Percentiles rank a stretch among this genome's conserved stretches.
Evolutionary conservation across 1,139 yeast genomes (phyloP).

Genomic region (Pneumocystis canis): DNA sequence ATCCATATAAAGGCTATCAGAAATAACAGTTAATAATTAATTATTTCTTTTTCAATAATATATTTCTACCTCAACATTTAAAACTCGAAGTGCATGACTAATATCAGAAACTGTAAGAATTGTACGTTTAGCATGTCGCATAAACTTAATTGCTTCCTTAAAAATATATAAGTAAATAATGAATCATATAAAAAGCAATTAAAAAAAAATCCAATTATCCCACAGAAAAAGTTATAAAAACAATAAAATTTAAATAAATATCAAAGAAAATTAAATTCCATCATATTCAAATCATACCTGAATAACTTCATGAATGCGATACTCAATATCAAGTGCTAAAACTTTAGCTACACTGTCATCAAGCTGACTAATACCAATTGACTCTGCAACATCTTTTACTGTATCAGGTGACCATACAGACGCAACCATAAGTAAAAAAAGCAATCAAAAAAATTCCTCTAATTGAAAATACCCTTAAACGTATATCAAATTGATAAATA

Average conservation of each 20-base stretch:
- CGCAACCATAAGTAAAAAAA: not conserved
- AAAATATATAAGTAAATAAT: conserved; percentile 22
- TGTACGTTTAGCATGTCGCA: conserved; percentile 84
- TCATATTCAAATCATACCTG: conserved; percentile 1
- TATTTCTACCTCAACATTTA: conserved; percentile 65
- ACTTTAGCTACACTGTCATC: conserved; percentile 90
- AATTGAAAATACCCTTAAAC: not conserved
- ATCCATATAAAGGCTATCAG: conserved; percentile 31
- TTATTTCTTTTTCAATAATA: not conserved
- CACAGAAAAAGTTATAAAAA: too few relatives aligned
- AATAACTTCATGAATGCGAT: conserved; percentile 79
- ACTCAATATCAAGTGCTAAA: conserved; percentile 96
- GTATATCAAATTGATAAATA: not conserved
- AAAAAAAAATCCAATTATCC: not conserved
- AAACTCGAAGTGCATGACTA: conserved; percentile 61
- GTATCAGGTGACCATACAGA: conserved; percentile 60
- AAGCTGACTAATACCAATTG: conserved; percentile 57
- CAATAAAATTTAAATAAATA: not conserved
- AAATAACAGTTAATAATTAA: not conserved
- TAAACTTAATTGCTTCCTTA: conserved; percentile 89
- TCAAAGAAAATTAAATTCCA: not conserved
- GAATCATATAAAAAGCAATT: not conserved
- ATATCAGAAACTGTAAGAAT: conserved; percentile 71
- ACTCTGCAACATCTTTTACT: conserved; percentile 89
- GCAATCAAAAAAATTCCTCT: not conserved